A percentile compares a stretch with the other conserved stretches of the same genome.
Evolutionary conservation across 805 yeast species (phyloP).

Genomic region (Yamadazyma philogaea): DNA sequence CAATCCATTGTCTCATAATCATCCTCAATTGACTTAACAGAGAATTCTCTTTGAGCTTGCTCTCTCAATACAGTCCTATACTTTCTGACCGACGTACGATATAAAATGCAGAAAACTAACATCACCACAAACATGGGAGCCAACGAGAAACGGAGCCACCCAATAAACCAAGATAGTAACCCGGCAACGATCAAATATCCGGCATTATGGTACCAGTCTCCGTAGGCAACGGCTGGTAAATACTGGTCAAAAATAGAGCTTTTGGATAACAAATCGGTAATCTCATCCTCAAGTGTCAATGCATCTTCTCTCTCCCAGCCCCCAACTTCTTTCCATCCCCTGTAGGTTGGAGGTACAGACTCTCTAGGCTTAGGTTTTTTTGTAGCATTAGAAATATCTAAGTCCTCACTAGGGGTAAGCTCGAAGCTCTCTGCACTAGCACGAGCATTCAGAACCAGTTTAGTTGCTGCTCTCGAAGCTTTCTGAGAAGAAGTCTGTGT

Average conservation of each 20-base stretch:
- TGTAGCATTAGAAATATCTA: constrained; percentile 29
- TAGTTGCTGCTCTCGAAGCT: constrained; percentile 6
- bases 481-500: constrained; percentile 2
- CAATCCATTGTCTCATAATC: constrained; percentile 95
- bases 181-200: constrained; percentile 68
- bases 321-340: constrained; percentile 95
- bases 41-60: constrained; percentile 80
- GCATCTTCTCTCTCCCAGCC: constrained; percentile 74
- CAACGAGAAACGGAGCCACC: constrained; percentile 70
- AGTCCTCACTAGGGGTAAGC: constrained; percentile 36
- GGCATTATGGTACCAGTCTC: constrained; percentile 96
- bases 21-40: constrained; percentile 74
- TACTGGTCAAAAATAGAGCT: constrained; percentile 74
- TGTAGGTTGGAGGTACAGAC: constrained; percentile 62
- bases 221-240: constrained; percentile 73
- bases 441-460: constrained; percentile 1
- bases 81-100: constrained; percentile 79
- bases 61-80: constrained; percentile 74
- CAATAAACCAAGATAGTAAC: constrained; percentile 71
- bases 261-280: constrained; percentile 63
- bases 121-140: constrained; percentile 79
- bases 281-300: constrained; percentile 65
- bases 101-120: constrained; percentile 59
- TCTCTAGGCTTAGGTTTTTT: constrained; percentile 44
- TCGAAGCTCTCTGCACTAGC: constrained; percentile 8